A percentile compares a stretch with the other conserved stretches of the same genome.
phyloP scores from a whole-genome alignment of 192 early-diverging fungal genomes.

The Umbelopsis isabellina region DNA sequence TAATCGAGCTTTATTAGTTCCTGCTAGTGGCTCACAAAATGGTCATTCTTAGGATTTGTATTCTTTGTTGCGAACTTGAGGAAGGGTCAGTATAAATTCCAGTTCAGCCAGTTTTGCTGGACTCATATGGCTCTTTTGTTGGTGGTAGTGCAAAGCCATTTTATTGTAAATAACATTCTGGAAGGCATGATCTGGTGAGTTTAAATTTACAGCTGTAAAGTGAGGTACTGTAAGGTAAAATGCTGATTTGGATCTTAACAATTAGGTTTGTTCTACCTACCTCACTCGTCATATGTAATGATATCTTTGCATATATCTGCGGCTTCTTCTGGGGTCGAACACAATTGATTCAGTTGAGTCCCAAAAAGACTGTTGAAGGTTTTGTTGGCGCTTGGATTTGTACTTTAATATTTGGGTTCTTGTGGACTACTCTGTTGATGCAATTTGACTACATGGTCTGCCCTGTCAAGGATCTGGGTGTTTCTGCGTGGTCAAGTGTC shows the following conservation, averaged over 20 bases:
- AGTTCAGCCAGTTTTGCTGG: conserved; percentile 96
- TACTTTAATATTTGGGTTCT: conserved; percentile 88
- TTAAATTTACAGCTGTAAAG: background rate
- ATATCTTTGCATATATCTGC: conserved; percentile 94
- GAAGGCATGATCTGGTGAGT: conserved; percentile 92
- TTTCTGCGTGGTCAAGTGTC: conserved; percentile 52
- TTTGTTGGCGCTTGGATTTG: conserved; percentile 88
- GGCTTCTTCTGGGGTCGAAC: conserved; percentile 96
- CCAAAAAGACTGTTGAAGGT: conserved; percentile 98
- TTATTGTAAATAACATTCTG: conserved; percentile 97
- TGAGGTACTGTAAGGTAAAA: no score
- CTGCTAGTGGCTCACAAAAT: no score
- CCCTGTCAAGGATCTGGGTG: conserved; percentile 56
- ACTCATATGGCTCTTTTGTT: conserved; percentile 95
- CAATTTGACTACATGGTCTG: conserved; percentile 63
- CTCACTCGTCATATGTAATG: conserved; percentile 90
- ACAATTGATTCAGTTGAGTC: conserved; percentile 89
- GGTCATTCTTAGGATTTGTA: conserved; percentile 66
- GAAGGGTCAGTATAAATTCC: conserved; percentile 93
- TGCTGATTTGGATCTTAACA: background rate
- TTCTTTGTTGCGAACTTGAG: conserved; percentile 93
- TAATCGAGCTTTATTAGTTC: no score
- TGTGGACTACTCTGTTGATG: conserved; percentile 57
- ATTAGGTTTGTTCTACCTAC: conserved; percentile 82
- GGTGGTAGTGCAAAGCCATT: conserved; percentile 93